Percentiles rank a stretch among this genome's conserved stretches.
Evolutionary conservation across 164 flowering plant species (phyloP).

Genomic region (Santalum album): DNA sequence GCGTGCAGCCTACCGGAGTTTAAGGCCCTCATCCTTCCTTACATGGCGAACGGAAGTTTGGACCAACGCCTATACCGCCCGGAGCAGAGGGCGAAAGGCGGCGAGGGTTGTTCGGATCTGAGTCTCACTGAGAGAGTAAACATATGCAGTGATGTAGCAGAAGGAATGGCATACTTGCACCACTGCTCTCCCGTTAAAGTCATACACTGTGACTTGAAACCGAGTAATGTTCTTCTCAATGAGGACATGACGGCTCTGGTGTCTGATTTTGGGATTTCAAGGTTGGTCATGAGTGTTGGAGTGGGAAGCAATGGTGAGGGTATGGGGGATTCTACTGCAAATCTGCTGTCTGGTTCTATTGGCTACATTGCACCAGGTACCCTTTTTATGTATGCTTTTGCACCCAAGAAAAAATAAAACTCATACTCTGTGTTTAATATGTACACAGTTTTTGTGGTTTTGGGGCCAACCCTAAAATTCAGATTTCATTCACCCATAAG

Average conservation of each 20-base stretch:
- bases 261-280: constrained; percentile 46
- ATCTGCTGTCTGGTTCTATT: constrained; percentile 30
- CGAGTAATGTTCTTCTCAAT: constrained; percentile 56
- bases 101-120: constrained; percentile 30
- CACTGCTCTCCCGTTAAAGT: constrained; percentile 49
- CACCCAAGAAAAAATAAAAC: too few relatives aligned
- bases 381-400: too few relatives aligned
- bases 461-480: too few relatives aligned
- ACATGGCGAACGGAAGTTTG: constrained; percentile 49
- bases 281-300: constrained; percentile 23
- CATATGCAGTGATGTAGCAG: constrained; percentile 46
- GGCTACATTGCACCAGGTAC: constrained; percentile 55
- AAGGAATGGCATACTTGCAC: constrained; percentile 54
- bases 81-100: too few relatives aligned
- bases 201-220: constrained; percentile 48
- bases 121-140: constrained; percentile 28
- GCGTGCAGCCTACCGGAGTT: constrained; percentile 43
- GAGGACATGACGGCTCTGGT: constrained; percentile 48
- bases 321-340: constrained; percentile 34
- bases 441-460: too few relatives aligned
- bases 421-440: too few relatives aligned
- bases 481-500: too few relatives aligned
- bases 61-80: constrained; percentile 29
- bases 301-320: constrained; percentile 24
- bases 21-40: constrained; percentile 46